Percentiles rank a stretch among this genome's conserved stretches.
Evolutionary conservation across 805 yeast genomes (phyloP).

Genomic region (Metschnikowia koreensis): DNA sequence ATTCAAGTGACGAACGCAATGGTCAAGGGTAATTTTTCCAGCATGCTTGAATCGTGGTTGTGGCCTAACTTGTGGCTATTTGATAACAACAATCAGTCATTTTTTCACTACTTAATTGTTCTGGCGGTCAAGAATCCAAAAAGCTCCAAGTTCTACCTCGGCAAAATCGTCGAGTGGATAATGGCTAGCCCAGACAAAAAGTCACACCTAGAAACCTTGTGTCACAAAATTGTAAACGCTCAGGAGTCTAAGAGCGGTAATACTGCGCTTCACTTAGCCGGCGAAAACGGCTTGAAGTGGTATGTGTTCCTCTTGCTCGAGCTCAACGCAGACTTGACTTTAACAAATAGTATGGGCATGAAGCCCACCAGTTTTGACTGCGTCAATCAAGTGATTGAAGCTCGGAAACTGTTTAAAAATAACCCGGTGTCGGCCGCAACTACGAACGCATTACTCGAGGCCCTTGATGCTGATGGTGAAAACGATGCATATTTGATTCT

Average conservation of each 20-base stretch:
- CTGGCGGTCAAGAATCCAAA: slow-evolving; percentile 30
- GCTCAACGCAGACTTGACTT: slow-evolving; percentile 50
- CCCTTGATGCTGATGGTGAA: slow-evolving; percentile 15
- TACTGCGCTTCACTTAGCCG: slow-evolving; percentile 41
- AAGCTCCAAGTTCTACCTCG: slow-evolving; percentile 35
- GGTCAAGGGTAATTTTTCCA: slow-evolving; percentile 72
- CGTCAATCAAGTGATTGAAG: slow-evolving; percentile 37
- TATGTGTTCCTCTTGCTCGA: slow-evolving; percentile 33
- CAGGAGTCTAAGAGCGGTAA: slow-evolving; percentile 38
- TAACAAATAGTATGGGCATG: slow-evolving; percentile 82
- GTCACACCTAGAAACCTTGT: slow-evolving; percentile 14
- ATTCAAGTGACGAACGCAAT: slow-evolving; percentile 80
- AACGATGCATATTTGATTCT: slow-evolving; percentile 30
- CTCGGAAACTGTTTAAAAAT: slow-evolving; percentile 15
- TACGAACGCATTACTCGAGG: slow-evolving; percentile 10
- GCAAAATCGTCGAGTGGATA: slow-evolving; percentile 35
- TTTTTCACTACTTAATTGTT: slow-evolving; percentile 81
- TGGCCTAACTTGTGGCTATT: slow-evolving; percentile 55
- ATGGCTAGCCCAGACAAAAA: slow-evolving; percentile 23
- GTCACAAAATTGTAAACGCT: slow-evolving; percentile 28
- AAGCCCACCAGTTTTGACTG: slow-evolving; percentile 86
- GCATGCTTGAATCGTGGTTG: slow-evolving; percentile 59
- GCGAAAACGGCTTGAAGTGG: slow-evolving; percentile 40
- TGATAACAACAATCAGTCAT: slow-evolving; percentile 69
- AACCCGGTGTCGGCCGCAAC: slow-evolving; percentile 13